Evolutionary conservation across 2,329 filamentous ascomycete species (phyloP).

Genomic region (Blastomyces percursus): DNA sequence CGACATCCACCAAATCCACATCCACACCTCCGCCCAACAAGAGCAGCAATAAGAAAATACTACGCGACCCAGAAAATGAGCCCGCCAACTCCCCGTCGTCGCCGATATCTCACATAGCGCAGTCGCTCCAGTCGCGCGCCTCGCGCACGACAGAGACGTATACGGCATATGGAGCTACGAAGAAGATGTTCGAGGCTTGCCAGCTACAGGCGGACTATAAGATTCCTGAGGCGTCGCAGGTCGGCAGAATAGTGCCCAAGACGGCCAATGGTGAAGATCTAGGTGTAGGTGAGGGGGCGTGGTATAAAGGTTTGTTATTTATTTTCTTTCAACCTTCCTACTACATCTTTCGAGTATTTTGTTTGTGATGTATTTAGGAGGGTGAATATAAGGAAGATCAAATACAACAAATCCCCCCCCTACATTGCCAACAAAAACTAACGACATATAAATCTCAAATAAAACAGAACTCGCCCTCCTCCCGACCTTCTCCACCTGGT

Average conservation of each 20-base stretch:
- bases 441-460: not conserved
- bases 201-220: conserved; percentile 62
- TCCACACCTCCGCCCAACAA: not conserved
- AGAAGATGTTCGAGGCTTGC: conserved; percentile 67
- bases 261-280: conserved; percentile 73
- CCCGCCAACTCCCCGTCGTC: conserved; percentile 6
- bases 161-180: conserved; percentile 66
- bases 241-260: conserved; percentile 56
- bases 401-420: not conserved
- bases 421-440: not conserved
- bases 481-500: conserved; percentile 91
- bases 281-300: conserved; percentile 61
- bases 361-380: not conserved
- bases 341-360: not conserved
- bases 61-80: not conserved
- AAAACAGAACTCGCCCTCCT: conserved; percentile 59
- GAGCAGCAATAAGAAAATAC: conserved; percentile 6
- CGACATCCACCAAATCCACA: conserved; percentile 7
- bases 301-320: conserved; percentile 60
- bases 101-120: conserved; percentile 21
- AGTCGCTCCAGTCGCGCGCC: conserved; percentile 25
- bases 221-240: conserved; percentile 57
- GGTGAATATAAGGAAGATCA: not conserved
- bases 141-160: conserved; percentile 52
- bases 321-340: not conserved